phyloP scores from a whole-genome alignment of 257 asterid genomes.

The Anisodus acutangulus region DNA sequence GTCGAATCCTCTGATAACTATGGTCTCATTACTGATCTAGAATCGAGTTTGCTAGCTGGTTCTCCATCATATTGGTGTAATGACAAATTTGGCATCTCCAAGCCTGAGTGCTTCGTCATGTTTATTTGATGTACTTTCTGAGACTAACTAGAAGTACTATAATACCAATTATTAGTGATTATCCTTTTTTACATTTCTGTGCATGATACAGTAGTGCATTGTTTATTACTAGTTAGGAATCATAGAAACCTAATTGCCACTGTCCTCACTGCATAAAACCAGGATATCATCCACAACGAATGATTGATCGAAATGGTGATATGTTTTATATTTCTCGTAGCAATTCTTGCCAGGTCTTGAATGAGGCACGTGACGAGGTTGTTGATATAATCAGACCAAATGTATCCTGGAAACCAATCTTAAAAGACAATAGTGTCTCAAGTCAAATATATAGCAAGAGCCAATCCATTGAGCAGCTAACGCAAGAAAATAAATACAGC shows the following conservation, averaged over 20 bases:
- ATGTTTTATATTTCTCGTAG: background rate
- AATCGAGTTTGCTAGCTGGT: no score
- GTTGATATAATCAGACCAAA: slow-evolving; percentile 29
- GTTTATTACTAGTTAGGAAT: slow-evolving; percentile 25
- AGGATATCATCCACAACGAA: slow-evolving; percentile 1
- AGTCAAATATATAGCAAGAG: background rate
- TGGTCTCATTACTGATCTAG: no score
- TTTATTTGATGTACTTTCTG: no score
- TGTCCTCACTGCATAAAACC: slow-evolving; percentile 32
- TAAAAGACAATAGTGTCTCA: background rate
- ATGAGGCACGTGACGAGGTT: slow-evolving; percentile 26
- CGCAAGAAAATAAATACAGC: slow-evolving; percentile 15
- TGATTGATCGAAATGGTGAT: slow-evolving; percentile 23
- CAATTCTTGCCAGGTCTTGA: slow-evolving; percentile 28
- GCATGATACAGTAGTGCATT: slow-evolving; percentile 18
- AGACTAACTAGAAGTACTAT: no score
- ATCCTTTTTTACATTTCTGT: background rate
- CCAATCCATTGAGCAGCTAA: slow-evolving; percentile 17
- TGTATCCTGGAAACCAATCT: slow-evolving; percentile 23
- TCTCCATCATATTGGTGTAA: no score
- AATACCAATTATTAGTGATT: background rate
- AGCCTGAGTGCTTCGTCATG: no score
- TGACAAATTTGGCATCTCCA: no score
- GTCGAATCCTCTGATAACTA: no score
- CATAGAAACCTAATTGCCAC: slow-evolving; percentile 29